Evolutionary conservation across 1,284 basidiomycete genomes (phyloP), one percentile per base, ranked within the genome.

Genomic region (Lentinula novae-zelandiae): DNA sequence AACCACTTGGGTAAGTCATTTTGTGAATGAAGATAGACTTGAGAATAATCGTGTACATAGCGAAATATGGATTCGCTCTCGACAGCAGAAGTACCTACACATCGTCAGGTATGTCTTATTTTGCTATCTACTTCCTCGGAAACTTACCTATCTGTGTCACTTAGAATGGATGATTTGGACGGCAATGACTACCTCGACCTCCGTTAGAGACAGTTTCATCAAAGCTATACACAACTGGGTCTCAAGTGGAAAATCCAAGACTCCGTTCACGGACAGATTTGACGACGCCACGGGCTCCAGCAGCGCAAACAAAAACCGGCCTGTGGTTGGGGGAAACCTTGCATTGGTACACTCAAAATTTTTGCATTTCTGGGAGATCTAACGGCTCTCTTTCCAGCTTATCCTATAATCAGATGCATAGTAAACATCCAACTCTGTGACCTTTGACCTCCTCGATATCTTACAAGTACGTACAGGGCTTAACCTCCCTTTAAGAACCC

Each of bases 111-210:
- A 56, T 34, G 42, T 55, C 42, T 22, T 27, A 31, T 8, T 20
- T 27, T 33, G n/a, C 9, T 12, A 13, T 42, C 3, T 2, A 13
- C 22, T n/a, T 15, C 7, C n/a, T 7, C 20, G n/a, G 17, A 20
- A 20, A 7, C 13, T 54, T 17, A 54, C 6, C 7, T 17, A 40
- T 3, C 42, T 22, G 5, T 22, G 5, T 38, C 49, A 57, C 31
- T n/a, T 62, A 82, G 84, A 88, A 66, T 88, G 87, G 87, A 73
- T 85, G 63, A 82, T 85, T 9, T 87, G 78, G 78, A 87, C 84
- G 1, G 82, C 76, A 10, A 78, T 84, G 48, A 80, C 82, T 64
- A 82, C 81, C 6, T 77, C 81, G 63, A 78, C 71, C 1, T 67
- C 74, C 1, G 76, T 75, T 0, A 78, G 86, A 39, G 79, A 87